Evolutionary conservation across 2,329 filamentous ascomycete species (phyloP).

Genomic region (Aspergillus sp.): DNA sequence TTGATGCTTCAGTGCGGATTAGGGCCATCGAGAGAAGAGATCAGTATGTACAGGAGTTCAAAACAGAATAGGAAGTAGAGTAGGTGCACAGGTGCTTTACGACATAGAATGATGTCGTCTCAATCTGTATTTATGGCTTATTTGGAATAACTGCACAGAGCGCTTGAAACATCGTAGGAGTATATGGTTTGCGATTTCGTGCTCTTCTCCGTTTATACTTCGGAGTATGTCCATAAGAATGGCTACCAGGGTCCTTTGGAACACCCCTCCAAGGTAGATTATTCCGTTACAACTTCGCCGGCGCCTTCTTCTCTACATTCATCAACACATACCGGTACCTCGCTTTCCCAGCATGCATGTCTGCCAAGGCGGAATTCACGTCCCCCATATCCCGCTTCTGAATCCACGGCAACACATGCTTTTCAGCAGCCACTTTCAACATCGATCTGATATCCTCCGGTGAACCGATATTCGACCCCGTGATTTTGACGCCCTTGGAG

Average conservation of each 20-base stretch:
- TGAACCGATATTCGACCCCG: conserved; percentile 40
- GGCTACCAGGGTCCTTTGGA: too few relatives aligned
- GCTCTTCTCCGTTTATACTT: not conserved
- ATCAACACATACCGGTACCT: conserved; percentile 41
- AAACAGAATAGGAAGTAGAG: too few relatives aligned
- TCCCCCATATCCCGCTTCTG: conserved; percentile 35
- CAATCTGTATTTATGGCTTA: not conserved
- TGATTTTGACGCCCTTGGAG: conserved; percentile 46
- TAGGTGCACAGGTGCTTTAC: too few relatives aligned
- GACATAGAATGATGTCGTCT: too few relatives aligned
- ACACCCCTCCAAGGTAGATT: not conserved
- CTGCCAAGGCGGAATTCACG: conserved; percentile 35
- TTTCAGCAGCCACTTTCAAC: conserved; percentile 36
- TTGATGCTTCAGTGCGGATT: not conserved
- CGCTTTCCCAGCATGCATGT: conserved; percentile 40
- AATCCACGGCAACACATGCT: conserved; percentile 37
- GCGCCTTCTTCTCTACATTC: conserved; percentile 22
- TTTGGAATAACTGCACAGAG: not conserved
- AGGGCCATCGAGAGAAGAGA: not conserved
- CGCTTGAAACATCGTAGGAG: not conserved
- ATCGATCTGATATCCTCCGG: conserved; percentile 37
- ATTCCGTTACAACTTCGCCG: conserved; percentile 22
- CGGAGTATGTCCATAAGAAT: too few relatives aligned
- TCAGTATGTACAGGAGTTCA: too few relatives aligned
- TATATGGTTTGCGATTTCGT: not conserved